A percentile compares a stretch with the other conserved stretches of the same genome.
These are phyloP conservation scores for Thalassiosira exigua DNA, from an alignment of 352 stramenopile species.

Conservation along the genomic window DNA sequence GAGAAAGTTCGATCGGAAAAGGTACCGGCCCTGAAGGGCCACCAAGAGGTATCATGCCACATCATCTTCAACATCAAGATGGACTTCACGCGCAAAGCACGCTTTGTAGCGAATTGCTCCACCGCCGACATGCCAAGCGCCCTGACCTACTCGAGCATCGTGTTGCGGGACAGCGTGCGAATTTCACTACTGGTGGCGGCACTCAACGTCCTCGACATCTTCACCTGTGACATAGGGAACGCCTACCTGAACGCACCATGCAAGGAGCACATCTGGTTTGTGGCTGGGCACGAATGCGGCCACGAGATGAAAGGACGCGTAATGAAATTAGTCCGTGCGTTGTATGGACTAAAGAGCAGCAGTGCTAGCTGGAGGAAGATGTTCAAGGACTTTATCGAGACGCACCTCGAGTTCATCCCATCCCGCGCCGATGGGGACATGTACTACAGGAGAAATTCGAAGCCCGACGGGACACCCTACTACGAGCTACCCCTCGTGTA, in stretches of 20 bases:
- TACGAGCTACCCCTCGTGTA: slow-evolving; percentile 65
- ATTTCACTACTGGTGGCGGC: slow-evolving; percentile 62
- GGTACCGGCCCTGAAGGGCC: slow-evolving; percentile 26
- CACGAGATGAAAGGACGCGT: slow-evolving; percentile 33
- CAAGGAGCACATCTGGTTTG: slow-evolving; percentile 56
- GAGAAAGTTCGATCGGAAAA: slow-evolving; percentile 23
- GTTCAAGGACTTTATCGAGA: slow-evolving; percentile 41
- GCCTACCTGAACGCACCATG: slow-evolving; percentile 64
- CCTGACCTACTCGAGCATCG: slow-evolving; percentile 56
- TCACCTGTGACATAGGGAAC: slow-evolving; percentile 58
- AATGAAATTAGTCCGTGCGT: slow-evolving; percentile 41
- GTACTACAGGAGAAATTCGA: slow-evolving; percentile 13
- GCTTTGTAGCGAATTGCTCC: slow-evolving; percentile 49
- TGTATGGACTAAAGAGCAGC: slow-evolving; percentile 63
- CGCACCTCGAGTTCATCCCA: slow-evolving; percentile 47
- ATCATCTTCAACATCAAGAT: slow-evolving; percentile 74
- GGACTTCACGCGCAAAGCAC: slow-evolving; percentile 53
- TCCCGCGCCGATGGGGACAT: slow-evolving; percentile 60
- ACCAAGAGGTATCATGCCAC: slow-evolving; percentile 49
- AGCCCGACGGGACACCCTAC: slow-evolving; percentile 33
- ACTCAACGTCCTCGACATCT: slow-evolving; percentile 65
- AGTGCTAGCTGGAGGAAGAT: slow-evolving; percentile 48
- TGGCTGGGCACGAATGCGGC: slow-evolving; percentile 59
- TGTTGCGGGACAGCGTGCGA: slow-evolving; percentile 58
- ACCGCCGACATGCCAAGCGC: slow-evolving; percentile 42